A percentile compares a stretch with the other conserved stretches of the same genome.
phyloP scores from a whole-genome alignment of 768 basidiomycete genomes.

The Mycena floridula region DNA sequence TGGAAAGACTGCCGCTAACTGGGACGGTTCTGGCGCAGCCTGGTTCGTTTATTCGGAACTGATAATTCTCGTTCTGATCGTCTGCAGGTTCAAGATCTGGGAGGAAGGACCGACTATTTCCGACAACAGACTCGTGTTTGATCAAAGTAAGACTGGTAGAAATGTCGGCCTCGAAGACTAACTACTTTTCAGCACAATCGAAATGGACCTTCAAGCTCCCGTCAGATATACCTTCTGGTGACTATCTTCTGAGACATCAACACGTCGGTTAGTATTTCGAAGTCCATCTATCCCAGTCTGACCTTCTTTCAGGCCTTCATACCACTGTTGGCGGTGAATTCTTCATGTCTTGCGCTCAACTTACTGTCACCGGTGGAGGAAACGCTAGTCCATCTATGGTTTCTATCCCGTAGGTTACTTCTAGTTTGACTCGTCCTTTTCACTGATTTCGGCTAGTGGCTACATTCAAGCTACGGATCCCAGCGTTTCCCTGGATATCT shows the following conservation, averaged over 20 bases:
- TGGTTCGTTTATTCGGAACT: not conserved
- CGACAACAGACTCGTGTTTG: not conserved
- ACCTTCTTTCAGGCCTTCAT: constrained; percentile 43
- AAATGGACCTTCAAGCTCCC: not conserved
- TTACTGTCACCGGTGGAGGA: constrained; percentile 22
- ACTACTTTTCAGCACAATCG: not conserved
- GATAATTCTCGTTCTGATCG: not conserved
- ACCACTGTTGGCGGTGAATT: constrained; percentile 38
- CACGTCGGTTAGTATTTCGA: no score
- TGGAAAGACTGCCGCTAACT: not conserved
- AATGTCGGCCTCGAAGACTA: not conserved
- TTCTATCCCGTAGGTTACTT: constrained; percentile 43
- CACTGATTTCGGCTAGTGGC: no score
- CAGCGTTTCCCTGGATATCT: constrained; percentile 1
- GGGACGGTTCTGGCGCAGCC: not conserved
- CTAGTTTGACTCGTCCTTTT: no score
- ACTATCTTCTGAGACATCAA: constrained; percentile 43
- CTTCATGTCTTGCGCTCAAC: constrained; percentile 40
- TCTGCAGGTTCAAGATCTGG: not conserved
- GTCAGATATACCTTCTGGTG: not conserved
- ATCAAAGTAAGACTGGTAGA: not conserved
- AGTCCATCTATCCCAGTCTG: no score
- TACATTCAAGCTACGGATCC: no score
- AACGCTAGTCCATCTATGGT: constrained; percentile 31
- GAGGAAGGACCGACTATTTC: not conserved